These are phyloP conservation scores for Tetrahymena malaccensis DNA, from an alignment of 73 alveolate genomes.

Conservation along the genomic window DNA sequence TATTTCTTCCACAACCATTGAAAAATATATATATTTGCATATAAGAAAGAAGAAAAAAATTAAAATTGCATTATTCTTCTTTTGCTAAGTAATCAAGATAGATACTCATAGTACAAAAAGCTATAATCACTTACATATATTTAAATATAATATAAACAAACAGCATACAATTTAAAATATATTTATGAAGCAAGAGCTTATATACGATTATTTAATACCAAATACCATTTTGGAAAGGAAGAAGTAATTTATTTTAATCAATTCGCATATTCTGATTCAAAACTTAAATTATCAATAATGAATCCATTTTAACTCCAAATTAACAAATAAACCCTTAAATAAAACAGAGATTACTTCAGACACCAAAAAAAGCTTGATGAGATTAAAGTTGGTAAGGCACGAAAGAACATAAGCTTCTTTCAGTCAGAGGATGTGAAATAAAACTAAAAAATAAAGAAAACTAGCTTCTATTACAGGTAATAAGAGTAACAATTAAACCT, in stretches of 20 bases:
- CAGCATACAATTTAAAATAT: background rate
- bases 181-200: background rate
- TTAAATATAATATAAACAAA: background rate
- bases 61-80: background rate
- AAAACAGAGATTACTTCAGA: background rate
- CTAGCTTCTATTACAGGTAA: background rate
- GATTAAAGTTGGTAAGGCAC: background rate
- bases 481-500: background rate
- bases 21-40: background rate
- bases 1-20: background rate
- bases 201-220: background rate
- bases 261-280: background rate
- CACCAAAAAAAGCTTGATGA: background rate
- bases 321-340: background rate
- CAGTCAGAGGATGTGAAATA: background rate
- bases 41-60: background rate
- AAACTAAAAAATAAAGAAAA: background rate
- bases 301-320: background rate
- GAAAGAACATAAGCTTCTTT: background rate
- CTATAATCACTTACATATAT: background rate
- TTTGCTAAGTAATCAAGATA: background rate
- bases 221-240: background rate
- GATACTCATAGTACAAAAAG: background rate
- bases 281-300: too few relatives aligned
- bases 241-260: background rate